Evolutionary conservation across 2,329 filamentous ascomycete genomes (phyloP), one percentile per base, ranked within the genome.

Genomic region (Fusarium marasasianum): DNA sequence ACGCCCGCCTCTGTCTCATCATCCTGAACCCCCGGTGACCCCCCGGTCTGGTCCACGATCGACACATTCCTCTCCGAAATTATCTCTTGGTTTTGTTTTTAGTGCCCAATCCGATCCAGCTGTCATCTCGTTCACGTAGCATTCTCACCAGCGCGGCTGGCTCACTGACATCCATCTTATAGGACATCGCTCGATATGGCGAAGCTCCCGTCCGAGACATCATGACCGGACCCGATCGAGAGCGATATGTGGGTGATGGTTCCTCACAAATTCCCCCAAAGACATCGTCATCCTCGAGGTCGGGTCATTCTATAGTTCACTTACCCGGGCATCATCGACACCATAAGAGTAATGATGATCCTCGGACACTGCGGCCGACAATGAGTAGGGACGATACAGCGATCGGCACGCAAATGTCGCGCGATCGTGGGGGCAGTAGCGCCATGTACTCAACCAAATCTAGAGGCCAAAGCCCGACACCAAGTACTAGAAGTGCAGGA

Each of bases 381-480:
- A 87, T 91, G 63, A 95, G 92, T 80, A 89, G 93, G 77, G 94
- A 97, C 80, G 93, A 96, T 68, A 91, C 92, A 22, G 83, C 87
- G 29, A 68, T 79, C 69, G 73, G 74, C 70, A 68, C 83, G 85
- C 76, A 89, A 85, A 76, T 80, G 86, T 33, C 81, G 76, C 69
- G 76, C 77, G 65, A 78, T 83, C 79, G 90, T 88, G 80, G 91
- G 91, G 86, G 83, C 40, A 83, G 82, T 57, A 86, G 86, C 37
- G 61, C 61, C 47, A 84, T 87, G 86, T 80, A 88, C 84, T 75
- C 80, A 74, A 81, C 85, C 54, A 83, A 83, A 70, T 87, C 87
- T 29, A 91, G 95, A 74, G 91, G 94, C 18, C 90, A 93, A 69
- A 97, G 95, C 82, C 94, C 95, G 33, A 94, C 94, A 2, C 93